Base-by-base conservation (phyloP, 148 eudicot genomes). In the Oxyria digyna region DNA sequence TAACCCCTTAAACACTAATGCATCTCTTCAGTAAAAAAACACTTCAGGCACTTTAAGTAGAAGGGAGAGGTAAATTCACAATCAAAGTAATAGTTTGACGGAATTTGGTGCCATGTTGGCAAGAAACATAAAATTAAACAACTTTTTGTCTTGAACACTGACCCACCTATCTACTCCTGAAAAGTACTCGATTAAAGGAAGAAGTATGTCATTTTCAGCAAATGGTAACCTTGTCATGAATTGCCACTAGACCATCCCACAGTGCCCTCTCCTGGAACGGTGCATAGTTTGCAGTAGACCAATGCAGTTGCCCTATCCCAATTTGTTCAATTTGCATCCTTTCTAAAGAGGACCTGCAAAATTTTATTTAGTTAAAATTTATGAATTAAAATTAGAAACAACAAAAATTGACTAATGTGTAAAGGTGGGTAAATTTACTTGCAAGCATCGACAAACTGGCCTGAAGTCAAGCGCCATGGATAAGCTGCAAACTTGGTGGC, bases 221-320 rank as follows among this genome's bases (percentile, higher is more conserved):
- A 57, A 57, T 2, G 3, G 80, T 84, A 81, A 94, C 97, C 99
- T 94, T 83, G 37, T 94, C 99, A 74, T 90, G 84, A 92, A 94
- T 94, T 81, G 99, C 97, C 71, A 88, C 91, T 88, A 94, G 87
- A 72, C 99, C 99, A 76, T 90, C 90, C 99, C 99, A 94, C 62
- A 94, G 91, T 72, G 99, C 99, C 73, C 54, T 75, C 74, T 94
- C 99, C 77, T 90, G 99, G 13, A 79, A 77, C 42, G 99, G 97
- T 49, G 92, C 93, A 74, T 94, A 94, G 74, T 94, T 94, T 74
- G 99, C 99, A 29, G 99, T 94, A 6, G 99, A 94, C 97, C 99
- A 90, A 71, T 94, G 99, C 75, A 94, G 69, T 74, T 94, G 97
- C 71, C 92, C 99, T 70, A 94, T 88, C 68, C 96, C 90, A 24